phyloP scores from a whole-genome alignment of 192 early-diverging fungal genomes.

The Coemansia sp. region DNA sequence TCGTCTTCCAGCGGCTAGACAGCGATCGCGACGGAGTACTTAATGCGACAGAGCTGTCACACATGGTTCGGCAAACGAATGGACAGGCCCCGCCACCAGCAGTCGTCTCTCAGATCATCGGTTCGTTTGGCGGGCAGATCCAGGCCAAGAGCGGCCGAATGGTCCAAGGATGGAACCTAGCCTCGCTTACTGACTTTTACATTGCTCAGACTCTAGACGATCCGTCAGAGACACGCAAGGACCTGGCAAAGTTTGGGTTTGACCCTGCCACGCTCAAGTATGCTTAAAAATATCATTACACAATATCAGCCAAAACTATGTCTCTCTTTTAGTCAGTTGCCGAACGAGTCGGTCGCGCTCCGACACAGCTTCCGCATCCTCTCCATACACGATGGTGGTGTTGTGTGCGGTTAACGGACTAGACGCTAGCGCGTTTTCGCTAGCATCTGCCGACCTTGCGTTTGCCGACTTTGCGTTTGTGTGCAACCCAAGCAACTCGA shows the following conservation, averaged over 20 bases:
- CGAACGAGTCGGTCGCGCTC: slow-evolving; percentile 42
- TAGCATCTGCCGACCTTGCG: neutral
- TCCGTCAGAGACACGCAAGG: slow-evolving; percentile 45
- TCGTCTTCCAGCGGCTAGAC: slow-evolving; percentile 46
- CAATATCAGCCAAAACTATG: too few relatives aligned
- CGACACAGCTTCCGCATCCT: slow-evolving; percentile 36
- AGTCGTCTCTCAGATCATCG: slow-evolving; percentile 35
- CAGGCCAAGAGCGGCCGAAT: slow-evolving; percentile 19
- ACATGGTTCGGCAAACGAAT: slow-evolving; percentile 38
- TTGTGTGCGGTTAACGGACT: slow-evolving; percentile 15
- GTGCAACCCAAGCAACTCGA: neutral
- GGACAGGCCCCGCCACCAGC: slow-evolving; percentile 27
- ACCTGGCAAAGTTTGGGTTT: slow-evolving; percentile 49
- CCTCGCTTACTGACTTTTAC: slow-evolving; percentile 40
- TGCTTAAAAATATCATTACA: neutral
- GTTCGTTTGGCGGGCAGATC: slow-evolving; percentile 39
- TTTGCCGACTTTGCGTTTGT: neutral
- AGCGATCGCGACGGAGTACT: slow-evolving; percentile 51
- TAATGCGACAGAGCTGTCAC: slow-evolving; percentile 27
- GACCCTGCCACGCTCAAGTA: slow-evolving; percentile 35
- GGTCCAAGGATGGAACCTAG: slow-evolving; percentile 30
- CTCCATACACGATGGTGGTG: slow-evolving; percentile 43
- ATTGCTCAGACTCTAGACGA: slow-evolving; percentile 48
- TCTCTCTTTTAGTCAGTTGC: slow-evolving; percentile 16
- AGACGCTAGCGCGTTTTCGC: neutral